Base-by-base conservation (phyloP, 1,284 basidiomycete genomes). In the Leccinum olivaceoglutinosum region DNA sequence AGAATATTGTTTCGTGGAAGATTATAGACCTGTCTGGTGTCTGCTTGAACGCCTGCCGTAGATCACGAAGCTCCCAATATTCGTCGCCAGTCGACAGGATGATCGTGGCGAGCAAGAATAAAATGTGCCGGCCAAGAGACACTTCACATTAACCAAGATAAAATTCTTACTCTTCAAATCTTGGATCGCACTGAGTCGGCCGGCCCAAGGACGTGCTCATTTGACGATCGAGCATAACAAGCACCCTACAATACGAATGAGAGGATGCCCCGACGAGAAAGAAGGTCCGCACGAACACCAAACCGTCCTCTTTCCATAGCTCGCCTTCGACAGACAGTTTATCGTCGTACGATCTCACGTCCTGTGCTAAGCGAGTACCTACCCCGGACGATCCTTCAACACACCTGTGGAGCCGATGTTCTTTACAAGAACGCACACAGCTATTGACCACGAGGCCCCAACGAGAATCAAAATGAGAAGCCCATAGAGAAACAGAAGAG, bases 271-370 rank as follows among this genome's bases (percentile, higher is more conserved):
- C 6, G 4, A 2, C n/a, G 18, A 25, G n/a, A 44, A 44, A 44
- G 14, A 41, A 41, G 41, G 7, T n/a, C 41, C 2, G 41, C 41
- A 44, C 6, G 41, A n/a, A 44, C 67, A 90, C 92, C 92, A 94
- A 74, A 94, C 94, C 1, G 85, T 88, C 3, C 92, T 82, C 66
- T 88, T 91, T 36, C 82, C 86, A 89, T 18, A 90, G 74, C 66
- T 93, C 90, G 60, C 87, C 81, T 61, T 90, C 82, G 0, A 79
- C 75, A 0, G 79, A 80, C 39, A 76, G 68, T 5, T 73, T 72
- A 9, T 73, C 73, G 14, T 70, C 72, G 44, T 78, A 77, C 1
- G 77, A 73, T 64, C 83, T 83, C 0, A 88, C 83, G 65, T 89
- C 86, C 65, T 87, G 84, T 0, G 88, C 87, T 9, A 88, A 75